Evolutionary conservation across 139 green algal genomes (phyloP), one percentile per base, ranked within the genome.

Genomic region (Volvox reticuliferus): DNA sequence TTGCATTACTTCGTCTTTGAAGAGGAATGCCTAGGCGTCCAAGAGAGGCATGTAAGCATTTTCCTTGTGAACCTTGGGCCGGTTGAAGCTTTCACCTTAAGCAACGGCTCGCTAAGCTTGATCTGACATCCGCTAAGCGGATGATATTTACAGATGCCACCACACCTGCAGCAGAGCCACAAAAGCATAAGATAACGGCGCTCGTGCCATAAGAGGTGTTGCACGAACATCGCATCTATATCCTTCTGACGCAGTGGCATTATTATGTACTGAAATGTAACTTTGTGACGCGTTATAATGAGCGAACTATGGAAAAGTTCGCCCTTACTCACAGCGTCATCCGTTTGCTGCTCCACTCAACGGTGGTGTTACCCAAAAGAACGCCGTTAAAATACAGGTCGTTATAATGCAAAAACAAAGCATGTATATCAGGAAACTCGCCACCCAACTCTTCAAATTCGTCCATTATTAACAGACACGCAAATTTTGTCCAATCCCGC

Each of bases 61-160:
- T 12, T 12, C 24, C 21, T 12, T 24, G 65, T 35, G 71, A 79
- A 33, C 71, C 71, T 35, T 79, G 71, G 71, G 71, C 26, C 71
- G 71, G 28, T n/a, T 35, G 67, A 75, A 32, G 24, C 24, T 18
- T 44, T 17, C 73, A 94, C 92, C 89, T 96, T 96, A 22, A 99
- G 94, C 68, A 99, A 61, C 0, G 97, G 97, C 91, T 97, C 92
- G 0, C 93, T 97, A 67, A 99, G 92, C 89, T 93, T 94, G 87
- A 99, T 97, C 28, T 87, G 44, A 78, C 95, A 97, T 73, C 96
- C 97, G 78, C 94, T 93, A 0, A 84, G 83, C 0, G 79, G 86
- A 1, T 92, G 65, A 55, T 89, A 96, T 69, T 93, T 73, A 84
- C 96, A 98, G 1, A 94, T 90, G 18, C 97, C 97, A 12, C 95